Evolutionary conservation across 768 basidiomycete genomes (phyloP).

Genomic region (Lactifluus echinatus): DNA sequence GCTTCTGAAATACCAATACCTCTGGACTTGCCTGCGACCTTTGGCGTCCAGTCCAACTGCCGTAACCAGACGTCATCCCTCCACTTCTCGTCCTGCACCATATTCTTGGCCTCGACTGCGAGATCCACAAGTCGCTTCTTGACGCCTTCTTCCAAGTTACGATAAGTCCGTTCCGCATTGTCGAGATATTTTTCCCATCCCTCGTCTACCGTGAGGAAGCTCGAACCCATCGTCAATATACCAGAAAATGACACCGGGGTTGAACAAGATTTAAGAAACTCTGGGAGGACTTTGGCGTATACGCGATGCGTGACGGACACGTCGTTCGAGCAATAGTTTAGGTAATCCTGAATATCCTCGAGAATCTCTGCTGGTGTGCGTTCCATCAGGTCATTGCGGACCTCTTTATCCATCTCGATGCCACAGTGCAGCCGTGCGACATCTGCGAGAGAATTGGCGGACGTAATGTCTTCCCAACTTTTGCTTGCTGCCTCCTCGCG

Average conservation of each 20-base stretch:
- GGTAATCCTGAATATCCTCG: constrained; percentile 59
- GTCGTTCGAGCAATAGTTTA: constrained; percentile 81
- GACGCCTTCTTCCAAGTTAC: constrained; percentile 56
- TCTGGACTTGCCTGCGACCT: constrained; percentile 61
- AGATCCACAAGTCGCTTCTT: constrained; percentile 54
- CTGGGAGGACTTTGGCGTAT: constrained; percentile 65
- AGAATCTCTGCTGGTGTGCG: constrained; percentile 55
- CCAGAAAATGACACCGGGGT: constrained; percentile 92
- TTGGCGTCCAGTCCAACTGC: constrained; percentile 95
- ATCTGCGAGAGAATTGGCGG: constrained; percentile 85
- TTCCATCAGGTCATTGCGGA: constrained; percentile 70
- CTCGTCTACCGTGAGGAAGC: constrained; percentile 85
- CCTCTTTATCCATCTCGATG: constrained; percentile 67
- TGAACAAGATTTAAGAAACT: constrained; percentile 76
- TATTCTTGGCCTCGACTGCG: constrained; percentile 46
- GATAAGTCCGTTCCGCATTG: constrained; percentile 69
- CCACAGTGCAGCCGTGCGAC: constrained; percentile 87
- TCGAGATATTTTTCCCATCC: constrained; percentile 80
- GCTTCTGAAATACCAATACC: constrained; percentile 37
- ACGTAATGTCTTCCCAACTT: constrained; percentile 90
- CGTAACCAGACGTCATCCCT: constrained; percentile 72
- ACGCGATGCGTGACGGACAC: constrained; percentile 80
- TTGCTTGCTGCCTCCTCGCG: constrained; percentile 40
- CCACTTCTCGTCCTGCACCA: constrained; percentile 50
- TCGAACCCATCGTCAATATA: constrained; percentile 82